phyloP scores from a whole-genome alignment of 2,329 filamentous ascomycete genomes.

The Lachnum nothofagi region DNA sequence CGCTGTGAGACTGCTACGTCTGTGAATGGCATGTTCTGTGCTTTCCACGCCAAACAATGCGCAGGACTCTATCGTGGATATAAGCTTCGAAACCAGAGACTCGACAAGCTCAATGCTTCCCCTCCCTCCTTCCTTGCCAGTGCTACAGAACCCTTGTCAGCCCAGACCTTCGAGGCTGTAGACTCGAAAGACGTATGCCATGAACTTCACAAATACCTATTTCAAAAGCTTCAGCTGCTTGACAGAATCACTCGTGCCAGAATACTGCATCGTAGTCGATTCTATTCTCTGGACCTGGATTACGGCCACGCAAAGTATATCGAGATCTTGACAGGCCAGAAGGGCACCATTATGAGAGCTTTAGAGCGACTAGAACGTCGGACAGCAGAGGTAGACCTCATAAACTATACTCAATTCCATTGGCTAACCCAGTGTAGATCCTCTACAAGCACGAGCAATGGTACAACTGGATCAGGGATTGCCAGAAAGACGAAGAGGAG shows the following conservation, averaged over 20 bases:
- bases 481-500: conserved; percentile 42
- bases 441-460: conserved; percentile 44
- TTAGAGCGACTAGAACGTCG: conserved; percentile 41
- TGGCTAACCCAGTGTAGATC: conserved; percentile 1
- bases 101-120: conserved; percentile 36
- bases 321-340: conserved; percentile 35
- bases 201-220: conserved; percentile 39
- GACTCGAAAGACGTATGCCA: conserved; percentile 35
- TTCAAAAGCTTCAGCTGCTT: conserved; percentile 31
- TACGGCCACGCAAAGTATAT: conserved; percentile 41
- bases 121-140: conserved; percentile 37
- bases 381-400: conserved; percentile 35
- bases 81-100: conserved; percentile 42
- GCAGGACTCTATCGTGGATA: conserved; percentile 43
- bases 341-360: conserved; percentile 25
- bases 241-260: conserved; percentile 40
- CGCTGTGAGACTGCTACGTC: conserved; percentile 37
- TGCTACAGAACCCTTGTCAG: conserved; percentile 35
- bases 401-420: neutral
- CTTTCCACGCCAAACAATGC: conserved; percentile 39
- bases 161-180: conserved; percentile 37
- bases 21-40: conserved; percentile 39
- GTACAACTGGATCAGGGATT: conserved; percentile 43
- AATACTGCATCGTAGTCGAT: conserved; percentile 39
- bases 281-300: conserved; percentile 39